A percentile compares a stretch with the other conserved stretches of the same genome.
Evolutionary conservation across 2,329 filamentous ascomycete species (phyloP).

Genomic region (Trichoderma sp.): DNA sequence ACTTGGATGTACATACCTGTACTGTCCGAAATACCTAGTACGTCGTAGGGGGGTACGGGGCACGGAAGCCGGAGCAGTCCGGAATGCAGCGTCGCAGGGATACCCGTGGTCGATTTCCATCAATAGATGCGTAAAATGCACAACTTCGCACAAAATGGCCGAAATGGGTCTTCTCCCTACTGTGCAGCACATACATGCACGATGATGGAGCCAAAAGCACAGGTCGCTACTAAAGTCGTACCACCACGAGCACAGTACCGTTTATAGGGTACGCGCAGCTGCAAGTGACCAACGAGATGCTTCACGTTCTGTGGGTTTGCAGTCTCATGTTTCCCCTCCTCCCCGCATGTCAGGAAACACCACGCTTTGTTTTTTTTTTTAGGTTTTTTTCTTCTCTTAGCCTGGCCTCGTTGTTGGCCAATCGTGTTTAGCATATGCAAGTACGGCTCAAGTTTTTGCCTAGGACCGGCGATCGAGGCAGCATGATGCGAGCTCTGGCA

Average conservation of each 20-base stretch:
- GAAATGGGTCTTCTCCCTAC: not conserved
- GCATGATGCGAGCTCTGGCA: not conserved
- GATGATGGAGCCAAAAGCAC: not conserved
- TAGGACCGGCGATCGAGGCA: not conserved
- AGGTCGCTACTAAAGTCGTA: not conserved
- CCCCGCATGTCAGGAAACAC: not conserved
- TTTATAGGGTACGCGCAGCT: not conserved
- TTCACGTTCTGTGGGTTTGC: not conserved
- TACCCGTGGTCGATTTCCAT: not conserved
- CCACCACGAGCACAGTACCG: not conserved
- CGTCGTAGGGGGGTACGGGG: not conserved
- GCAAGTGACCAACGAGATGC: not conserved
- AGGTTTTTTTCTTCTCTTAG: not conserved
- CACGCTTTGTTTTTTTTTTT: not conserved
- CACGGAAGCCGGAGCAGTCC: not conserved
- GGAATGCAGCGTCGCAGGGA: not conserved
- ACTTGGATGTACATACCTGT: not conserved
- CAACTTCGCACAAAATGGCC: not conserved
- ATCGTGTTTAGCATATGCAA: not conserved
- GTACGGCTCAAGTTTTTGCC: not conserved
- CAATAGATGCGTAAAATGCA: not conserved
- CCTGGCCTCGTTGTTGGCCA: not conserved
- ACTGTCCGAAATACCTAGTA: not conserved
- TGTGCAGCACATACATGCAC: not conserved
- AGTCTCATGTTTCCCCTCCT: not conserved